Conservation (phyloP, 352 stramenopile species). For the Elongisporangium senticosum region DNA sequence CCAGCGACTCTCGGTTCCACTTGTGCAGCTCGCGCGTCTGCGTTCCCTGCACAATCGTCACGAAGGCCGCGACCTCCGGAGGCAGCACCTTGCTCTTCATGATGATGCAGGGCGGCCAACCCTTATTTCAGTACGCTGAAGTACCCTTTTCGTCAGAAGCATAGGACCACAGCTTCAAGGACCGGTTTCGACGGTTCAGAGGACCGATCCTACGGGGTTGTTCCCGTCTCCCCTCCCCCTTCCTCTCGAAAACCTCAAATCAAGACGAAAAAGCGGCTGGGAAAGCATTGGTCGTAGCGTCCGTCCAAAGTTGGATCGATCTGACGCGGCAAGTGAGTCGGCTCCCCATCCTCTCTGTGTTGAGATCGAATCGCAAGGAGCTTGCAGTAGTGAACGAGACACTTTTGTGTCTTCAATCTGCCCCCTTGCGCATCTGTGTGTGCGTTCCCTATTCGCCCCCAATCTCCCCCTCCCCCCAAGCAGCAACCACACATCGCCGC, state of each 20-base stretch:
- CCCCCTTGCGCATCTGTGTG: neutral
- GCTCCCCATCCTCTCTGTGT: neutral
- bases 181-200: neutral
- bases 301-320: neutral
- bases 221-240: conserved; percentile 2
- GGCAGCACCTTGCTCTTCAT: neutral
- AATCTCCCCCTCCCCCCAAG: neutral
- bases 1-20: conserved; percentile 47
- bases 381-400: neutral
- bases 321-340: neutral
- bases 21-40: conserved; percentile 43
- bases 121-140: neutral
- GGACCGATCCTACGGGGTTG: neutral
- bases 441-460: neutral
- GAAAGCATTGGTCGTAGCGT: neutral
- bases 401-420: neutral
- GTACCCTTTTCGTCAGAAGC: neutral
- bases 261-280: neutral
- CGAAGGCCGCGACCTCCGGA: conserved; percentile 13
- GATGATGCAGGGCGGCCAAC: neutral
- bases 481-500: neutral
- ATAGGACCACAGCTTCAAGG: neutral
- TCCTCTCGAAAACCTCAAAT: neutral
- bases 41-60: conserved; percentile 39
- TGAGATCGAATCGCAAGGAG: neutral